Evolutionary conservation across 1,284 basidiomycete genomes (phyloP), one percentile per base, ranked within the genome.

Genomic region (Ustilago crameri): DNA sequence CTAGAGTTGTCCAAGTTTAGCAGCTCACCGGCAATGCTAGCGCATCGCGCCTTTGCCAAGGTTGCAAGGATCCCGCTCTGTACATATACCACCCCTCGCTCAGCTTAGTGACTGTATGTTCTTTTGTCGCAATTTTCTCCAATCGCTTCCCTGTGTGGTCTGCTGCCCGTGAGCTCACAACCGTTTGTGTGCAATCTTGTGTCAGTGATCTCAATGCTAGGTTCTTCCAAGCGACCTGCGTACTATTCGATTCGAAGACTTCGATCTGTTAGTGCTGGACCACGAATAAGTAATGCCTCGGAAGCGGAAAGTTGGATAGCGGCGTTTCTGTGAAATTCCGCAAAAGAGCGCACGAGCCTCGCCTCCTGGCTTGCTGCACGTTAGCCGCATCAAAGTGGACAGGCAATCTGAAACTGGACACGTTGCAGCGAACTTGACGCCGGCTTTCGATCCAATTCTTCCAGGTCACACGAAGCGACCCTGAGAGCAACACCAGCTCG

Each of bases 341-440:
- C n/a, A n/a, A n/a, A n/a, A n/a, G n/a, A n/a, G n/a, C n/a, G n/a
- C n/a, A n/a, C n/a, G n/a, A n/a, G n/a, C n/a, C n/a, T n/a, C n/a
- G 35, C 35, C 35, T 37, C 9, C 9, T 37, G 5, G 35, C 35
- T 17, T 17, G 15, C 37, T 50, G 58, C 51, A 61, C 58, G 58
- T 60, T 51, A 60, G 22, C n/a, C 32, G 42, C 41, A 37, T 52
- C 32, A 38, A 51, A 51, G 55, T 65, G 62, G 55, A 65, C 62
- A 65, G 54, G 51, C 54, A 65, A 55, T 54, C 22, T 20, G 26
- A 34, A 32, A 34, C 20, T 26, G 38, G 42, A 42, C 48, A 22
- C 41, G 41, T 42, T 37, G 44, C 38, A 37, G 35, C 35, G 9
- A 37, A 37, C 9, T 15, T 15, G 5, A 37, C 35, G 35, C n/a